These are phyloP conservation scores for Ustilago shanxiensis DNA, from an alignment of 1,284 basidiomycete genomes.

Conservation along the genomic window DNA sequence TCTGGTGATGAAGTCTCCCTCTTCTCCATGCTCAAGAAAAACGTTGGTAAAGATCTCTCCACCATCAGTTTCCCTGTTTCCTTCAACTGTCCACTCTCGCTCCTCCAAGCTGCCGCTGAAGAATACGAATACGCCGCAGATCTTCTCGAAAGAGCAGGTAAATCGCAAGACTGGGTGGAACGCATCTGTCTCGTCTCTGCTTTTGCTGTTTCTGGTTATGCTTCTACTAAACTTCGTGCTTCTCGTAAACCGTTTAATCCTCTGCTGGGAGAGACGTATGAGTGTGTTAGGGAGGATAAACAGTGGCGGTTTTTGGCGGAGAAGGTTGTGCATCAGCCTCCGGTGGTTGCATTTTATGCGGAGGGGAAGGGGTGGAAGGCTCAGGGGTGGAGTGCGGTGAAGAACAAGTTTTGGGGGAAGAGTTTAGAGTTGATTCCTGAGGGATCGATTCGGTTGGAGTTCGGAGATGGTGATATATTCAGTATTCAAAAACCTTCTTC, in stretches of 20 bases:
- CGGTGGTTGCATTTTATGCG: conserved; percentile 65
- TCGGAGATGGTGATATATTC: conserved; percentile 65
- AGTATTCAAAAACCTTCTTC: conserved; percentile 63
- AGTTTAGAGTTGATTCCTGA: conserved; percentile 68
- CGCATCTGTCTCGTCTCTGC: conserved; percentile 64
- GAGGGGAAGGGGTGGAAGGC: conserved; percentile 67
- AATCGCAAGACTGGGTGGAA: conserved; percentile 61
- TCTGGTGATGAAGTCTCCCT: conserved; percentile 86
- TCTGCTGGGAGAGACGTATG: conserved; percentile 68
- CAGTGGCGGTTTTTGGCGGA: conserved; percentile 66
- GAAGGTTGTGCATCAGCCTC: conserved; percentile 69
- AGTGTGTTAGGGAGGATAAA: conserved; percentile 67
- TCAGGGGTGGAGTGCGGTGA: conserved; percentile 62
- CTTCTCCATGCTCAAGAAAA: conserved; percentile 88
- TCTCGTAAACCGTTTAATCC: conserved; percentile 70
- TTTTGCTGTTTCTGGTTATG: conserved; percentile 66
- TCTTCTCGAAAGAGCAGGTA: conserved; percentile 65
- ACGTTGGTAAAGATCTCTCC: conserved; percentile 75
- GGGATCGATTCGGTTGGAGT: conserved; percentile 56
- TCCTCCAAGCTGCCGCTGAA: conserved; percentile 67
- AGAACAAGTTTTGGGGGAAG: conserved; percentile 71
- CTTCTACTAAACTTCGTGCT: conserved; percentile 65
- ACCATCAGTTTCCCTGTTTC: conserved; percentile 70
- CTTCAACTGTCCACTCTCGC: conserved; percentile 69
- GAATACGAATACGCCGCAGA: conserved; percentile 69